Evolutionary conservation across 306 rosid genomes (phyloP).

Genomic region (Senna siamea): DNA sequence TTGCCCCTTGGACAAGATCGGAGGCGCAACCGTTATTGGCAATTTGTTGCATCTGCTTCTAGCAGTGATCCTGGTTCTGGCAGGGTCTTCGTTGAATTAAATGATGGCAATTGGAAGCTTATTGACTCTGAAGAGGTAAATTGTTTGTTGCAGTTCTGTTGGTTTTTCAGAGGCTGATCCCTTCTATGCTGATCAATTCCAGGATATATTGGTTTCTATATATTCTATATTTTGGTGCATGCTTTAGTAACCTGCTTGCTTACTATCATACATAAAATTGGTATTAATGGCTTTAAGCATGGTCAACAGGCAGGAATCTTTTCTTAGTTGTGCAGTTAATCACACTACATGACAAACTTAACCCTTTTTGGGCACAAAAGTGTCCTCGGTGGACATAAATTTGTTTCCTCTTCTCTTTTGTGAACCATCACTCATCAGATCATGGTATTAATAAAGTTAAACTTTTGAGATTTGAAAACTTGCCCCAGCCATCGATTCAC

Average conservation of each 20-base stretch:
- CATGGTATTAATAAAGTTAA: constrained; percentile 8
- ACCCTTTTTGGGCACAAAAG: neutral
- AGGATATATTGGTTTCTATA: constrained; percentile 23
- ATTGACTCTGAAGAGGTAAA: constrained; percentile 94
- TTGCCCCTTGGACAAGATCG: constrained; percentile 99
- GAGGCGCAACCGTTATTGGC: constrained; percentile 95
- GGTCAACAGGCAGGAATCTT: neutral
- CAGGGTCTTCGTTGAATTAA: constrained; percentile 84
- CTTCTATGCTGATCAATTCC: constrained; percentile 7
- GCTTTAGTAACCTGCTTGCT: neutral
- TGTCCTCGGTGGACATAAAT: constrained; percentile 10
- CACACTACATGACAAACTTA: neutral
- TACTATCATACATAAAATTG: neutral
- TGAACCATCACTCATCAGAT: constrained; percentile 7
- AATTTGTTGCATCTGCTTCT: constrained; percentile 91
- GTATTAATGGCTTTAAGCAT: constrained; percentile 9
- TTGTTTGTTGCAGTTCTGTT: constrained; percentile 15
- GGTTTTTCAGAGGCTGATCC: neutral
- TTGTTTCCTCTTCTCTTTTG: neutral
- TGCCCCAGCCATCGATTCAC: neutral
- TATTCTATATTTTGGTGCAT: constrained; percentile 4
- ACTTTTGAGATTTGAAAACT: neutral
- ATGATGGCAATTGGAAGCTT: constrained; percentile 87
- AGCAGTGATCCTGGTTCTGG: constrained; percentile 98
- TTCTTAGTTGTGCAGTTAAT: neutral